A percentile compares a stretch with the other conserved stretches of the same genome.
Evolutionary conservation across 2,329 filamentous ascomycete species (phyloP).

Genomic region (Botrytis tulipae): DNA sequence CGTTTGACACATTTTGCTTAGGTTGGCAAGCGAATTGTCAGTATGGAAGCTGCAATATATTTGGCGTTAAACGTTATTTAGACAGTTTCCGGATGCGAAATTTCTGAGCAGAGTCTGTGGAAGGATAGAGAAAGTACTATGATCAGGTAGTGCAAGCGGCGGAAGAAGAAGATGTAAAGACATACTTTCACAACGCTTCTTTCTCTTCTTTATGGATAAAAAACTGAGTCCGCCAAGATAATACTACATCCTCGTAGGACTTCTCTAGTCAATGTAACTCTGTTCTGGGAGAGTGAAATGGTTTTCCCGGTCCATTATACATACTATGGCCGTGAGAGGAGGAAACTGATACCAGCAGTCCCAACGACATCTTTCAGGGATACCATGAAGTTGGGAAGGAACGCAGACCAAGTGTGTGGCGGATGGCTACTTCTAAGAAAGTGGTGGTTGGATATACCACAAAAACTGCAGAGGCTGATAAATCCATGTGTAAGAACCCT

Average conservation of each 20-base stretch:
- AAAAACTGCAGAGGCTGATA: neutral
- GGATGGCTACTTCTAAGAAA: neutral
- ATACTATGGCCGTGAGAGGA: neutral
- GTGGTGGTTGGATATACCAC: neutral
- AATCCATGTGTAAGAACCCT: neutral
- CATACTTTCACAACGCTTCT: neutral
- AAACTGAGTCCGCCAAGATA: neutral
- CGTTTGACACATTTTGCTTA: neutral
- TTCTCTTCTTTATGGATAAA: neutral
- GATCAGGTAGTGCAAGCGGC: too few relatives aligned
- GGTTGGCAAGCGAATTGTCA: too few relatives aligned
- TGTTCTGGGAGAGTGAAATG: neutral
- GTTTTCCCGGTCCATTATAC: neutral
- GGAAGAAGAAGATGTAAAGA: neutral
- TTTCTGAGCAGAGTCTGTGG: neutral
- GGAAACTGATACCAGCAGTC: neutral
- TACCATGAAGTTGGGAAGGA: neutral
- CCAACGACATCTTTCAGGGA: neutral
- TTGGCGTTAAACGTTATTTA: neutral
- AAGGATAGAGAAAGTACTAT: neutral
- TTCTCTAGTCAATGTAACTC: conserved; percentile 3
- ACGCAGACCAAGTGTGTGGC: neutral
- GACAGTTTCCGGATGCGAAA: neutral
- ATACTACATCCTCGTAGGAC: neutral
- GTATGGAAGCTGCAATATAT: neutral